A percentile compares a stretch with the other conserved stretches of the same genome.
Evolutionary conservation across 108 stramenopile genomes (phyloP).

Genomic region (Asterionellopsis glacialis): DNA sequence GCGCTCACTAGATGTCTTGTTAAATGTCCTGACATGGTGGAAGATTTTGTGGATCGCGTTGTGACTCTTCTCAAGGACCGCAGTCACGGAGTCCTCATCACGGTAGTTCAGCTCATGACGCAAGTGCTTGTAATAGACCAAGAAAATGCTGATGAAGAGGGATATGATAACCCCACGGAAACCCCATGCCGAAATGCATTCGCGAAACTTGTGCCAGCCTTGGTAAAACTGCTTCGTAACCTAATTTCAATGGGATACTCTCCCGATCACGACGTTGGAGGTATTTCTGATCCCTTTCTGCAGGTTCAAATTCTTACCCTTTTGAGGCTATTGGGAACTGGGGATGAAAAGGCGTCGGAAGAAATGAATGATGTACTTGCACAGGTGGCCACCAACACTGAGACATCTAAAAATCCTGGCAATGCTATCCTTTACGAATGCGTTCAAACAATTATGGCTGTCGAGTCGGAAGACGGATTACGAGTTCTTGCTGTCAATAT

Average conservation of each 20-base stretch:
- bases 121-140: slow-evolving; percentile 79
- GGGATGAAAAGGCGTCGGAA: slow-evolving; percentile 80
- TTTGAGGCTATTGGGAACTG: slow-evolving; percentile 83
- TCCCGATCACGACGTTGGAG: slow-evolving; percentile 95
- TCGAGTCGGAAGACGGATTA: slow-evolving; percentile 93
- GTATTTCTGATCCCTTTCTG: slow-evolving; percentile 94
- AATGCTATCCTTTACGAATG: slow-evolving; percentile 99
- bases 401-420: slow-evolving; percentile 96
- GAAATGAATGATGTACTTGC: slow-evolving; percentile 98
- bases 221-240: slow-evolving; percentile 92
- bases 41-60: slow-evolving; percentile 92
- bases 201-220: slow-evolving; percentile 79
- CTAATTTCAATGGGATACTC: slow-evolving; percentile 87
- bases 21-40: slow-evolving; percentile 95
- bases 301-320: slow-evolving; percentile 92
- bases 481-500: slow-evolving; percentile 98
- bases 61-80: slow-evolving; percentile 88
- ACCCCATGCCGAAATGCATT: slow-evolving; percentile 66
- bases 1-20: slow-evolving; percentile 89
- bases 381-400: slow-evolving; percentile 98
- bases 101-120: slow-evolving; percentile 93
- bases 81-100: slow-evolving; percentile 95
- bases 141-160: slow-evolving; percentile 57
- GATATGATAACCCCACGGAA: slow-evolving; percentile 27
- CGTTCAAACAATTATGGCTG: slow-evolving; percentile 96